phyloP scores from a whole-genome alignment of 2,329 filamentous ascomycete genomes.

The Aspergillus fructus region DNA sequence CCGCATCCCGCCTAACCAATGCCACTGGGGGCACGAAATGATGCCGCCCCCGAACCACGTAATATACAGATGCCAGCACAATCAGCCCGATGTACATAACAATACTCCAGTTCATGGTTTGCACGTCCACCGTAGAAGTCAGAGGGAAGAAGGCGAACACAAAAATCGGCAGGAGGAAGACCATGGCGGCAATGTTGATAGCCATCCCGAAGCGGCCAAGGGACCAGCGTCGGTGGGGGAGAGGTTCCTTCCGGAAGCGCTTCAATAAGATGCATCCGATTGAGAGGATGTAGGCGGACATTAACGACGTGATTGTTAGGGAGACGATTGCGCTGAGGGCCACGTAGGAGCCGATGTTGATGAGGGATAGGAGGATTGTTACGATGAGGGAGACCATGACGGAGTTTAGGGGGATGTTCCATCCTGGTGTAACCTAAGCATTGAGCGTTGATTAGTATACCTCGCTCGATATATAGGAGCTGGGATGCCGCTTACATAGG shows the following conservation, averaged over 20 bases:
- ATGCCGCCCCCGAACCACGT: conserved; percentile 40
- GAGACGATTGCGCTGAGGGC: conserved; percentile 48
- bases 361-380: conserved; percentile 48
- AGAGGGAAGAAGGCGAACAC: conserved; percentile 49
- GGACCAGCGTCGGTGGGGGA: conserved; percentile 47
- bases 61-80: conserved; percentile 45
- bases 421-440: conserved; percentile 34
- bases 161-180: conserved; percentile 41
- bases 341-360: conserved; percentile 52
- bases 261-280: conserved; percentile 50
- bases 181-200: conserved; percentile 44
- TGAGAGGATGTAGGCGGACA: conserved; percentile 47
- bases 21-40: conserved; percentile 43
- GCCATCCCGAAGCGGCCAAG: conserved; percentile 46
- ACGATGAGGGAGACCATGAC: conserved; percentile 48
- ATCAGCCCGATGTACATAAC: conserved; percentile 48
- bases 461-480: neutral
- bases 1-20: conserved; percentile 31
- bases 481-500: conserved; percentile 30
- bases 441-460: neutral
- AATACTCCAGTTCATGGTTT: conserved; percentile 51
- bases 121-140: conserved; percentile 28
- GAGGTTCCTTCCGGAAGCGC: conserved; percentile 40
- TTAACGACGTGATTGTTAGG: conserved; percentile 41
- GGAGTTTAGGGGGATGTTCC: conserved; percentile 48